These are phyloP conservation scores for Pseudoneurospora amorphoporcata DNA, from an alignment of 495 filamentous ascomycete genomes.

Conservation along the genomic window DNA sequence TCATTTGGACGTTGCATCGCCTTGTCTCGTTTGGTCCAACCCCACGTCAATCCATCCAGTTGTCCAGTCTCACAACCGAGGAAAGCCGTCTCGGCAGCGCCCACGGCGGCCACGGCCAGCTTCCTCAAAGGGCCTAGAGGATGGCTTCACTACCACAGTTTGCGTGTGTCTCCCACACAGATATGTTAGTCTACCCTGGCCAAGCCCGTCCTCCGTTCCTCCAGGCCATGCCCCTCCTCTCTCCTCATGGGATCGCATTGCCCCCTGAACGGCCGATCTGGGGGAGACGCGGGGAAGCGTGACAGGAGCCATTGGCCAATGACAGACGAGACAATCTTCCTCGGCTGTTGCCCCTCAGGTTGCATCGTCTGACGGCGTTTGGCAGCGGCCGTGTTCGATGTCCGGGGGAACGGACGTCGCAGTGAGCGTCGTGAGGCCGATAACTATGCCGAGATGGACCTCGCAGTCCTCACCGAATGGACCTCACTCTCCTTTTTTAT, in stretches of 20 bases:
- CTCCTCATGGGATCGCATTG: background rate
- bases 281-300: background rate
- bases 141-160: background rate
- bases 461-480: background rate
- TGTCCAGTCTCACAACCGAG: background rate
- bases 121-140: background rate
- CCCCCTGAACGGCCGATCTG: constrained; percentile 18
- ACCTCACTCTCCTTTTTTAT: background rate
- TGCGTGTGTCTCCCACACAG: background rate
- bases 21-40: background rate
- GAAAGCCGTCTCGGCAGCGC: background rate
- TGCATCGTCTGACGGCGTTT: background rate
- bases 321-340: background rate
- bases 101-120: background rate
- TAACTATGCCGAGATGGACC: background rate
- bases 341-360: background rate
- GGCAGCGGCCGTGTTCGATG: background rate
- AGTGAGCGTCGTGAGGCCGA: background rate
- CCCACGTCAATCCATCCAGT: background rate
- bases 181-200: background rate
- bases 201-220: background rate
- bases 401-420: background rate
- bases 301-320: constrained; percentile 21
- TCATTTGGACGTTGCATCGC: background rate
- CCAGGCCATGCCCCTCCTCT: constrained; percentile 10